These are phyloP conservation scores for Calendula officinalis DNA, from an alignment of 129 eudicot genomes.

Conservation along the genomic window DNA sequence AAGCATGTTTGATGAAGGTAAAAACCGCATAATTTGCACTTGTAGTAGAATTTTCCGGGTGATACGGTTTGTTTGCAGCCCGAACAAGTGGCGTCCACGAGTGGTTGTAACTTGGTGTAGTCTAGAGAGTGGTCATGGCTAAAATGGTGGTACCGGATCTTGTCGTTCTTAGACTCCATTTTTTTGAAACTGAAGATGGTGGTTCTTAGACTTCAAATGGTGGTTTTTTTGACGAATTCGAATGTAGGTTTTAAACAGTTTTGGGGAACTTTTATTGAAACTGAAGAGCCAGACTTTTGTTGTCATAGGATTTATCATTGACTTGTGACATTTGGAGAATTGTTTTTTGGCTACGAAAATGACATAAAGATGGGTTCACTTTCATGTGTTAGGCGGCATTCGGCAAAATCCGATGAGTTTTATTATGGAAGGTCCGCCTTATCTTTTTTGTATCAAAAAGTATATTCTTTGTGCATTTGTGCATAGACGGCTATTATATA, in stretches of 20 bases:
- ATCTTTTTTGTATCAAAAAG: background rate
- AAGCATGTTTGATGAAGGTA: conserved; percentile 63
- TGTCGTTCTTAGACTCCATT: conserved; percentile 24
- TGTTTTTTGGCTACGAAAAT: background rate
- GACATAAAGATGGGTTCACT: background rate
- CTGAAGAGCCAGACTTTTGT: background rate
- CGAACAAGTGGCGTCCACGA: conserved; percentile 31
- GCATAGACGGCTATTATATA: conserved; percentile 9
- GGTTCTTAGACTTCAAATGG: too few relatives aligned
- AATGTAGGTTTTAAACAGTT: background rate
- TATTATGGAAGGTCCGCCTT: conserved; percentile 1
- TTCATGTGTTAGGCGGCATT: conserved; percentile 5
- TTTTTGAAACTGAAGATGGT: too few relatives aligned
- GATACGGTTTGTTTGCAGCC: conserved; percentile 43
- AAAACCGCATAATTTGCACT: conserved; percentile 47
- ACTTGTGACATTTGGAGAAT: conserved; percentile 2
- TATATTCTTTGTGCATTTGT: conserved; percentile 3
- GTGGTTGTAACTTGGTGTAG: conserved; percentile 23
- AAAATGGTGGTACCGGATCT: conserved; percentile 30
- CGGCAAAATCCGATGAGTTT: background rate
- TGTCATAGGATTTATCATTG: conserved; percentile 11
- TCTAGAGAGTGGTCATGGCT: conserved; percentile 51
- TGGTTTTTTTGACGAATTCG: background rate
- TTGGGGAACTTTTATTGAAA: background rate
- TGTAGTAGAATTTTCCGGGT: conserved; percentile 42